Percentiles rank a stretch among this genome's conserved stretches.
Evolutionary conservation across 73 alveolate genomes (phyloP).

Genomic region (Loxodes magnus): DNA sequence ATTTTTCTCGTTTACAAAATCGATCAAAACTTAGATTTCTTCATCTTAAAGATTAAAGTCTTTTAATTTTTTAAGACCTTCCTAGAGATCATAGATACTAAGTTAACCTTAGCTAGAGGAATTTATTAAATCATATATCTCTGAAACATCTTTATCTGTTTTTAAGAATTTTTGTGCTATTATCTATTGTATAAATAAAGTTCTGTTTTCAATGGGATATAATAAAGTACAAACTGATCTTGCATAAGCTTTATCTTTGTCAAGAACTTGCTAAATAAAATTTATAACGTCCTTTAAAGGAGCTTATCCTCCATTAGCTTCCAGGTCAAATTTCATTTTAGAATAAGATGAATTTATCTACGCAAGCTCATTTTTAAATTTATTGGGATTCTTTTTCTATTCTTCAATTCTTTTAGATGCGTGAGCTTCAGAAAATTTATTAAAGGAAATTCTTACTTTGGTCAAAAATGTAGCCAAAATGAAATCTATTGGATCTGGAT

Average conservation of each 20-base stretch:
- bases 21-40: neutral
- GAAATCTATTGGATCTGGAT: neutral
- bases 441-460: neutral
- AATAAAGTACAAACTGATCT: neutral
- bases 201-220: too few species aligned
- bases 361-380: neutral
- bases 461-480: constrained; percentile 2
- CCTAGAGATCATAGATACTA: too few species aligned
- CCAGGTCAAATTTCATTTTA: neutral
- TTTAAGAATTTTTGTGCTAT: neutral
- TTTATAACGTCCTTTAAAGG: neutral
- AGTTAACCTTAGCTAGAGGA: neutral
- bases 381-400: neutral
- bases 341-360: neutral
- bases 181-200: neutral
- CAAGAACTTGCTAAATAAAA: neutral
- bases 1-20: too few species aligned
- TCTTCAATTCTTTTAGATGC: neutral
- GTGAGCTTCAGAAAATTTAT: neutral
- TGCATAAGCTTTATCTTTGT: neutral
- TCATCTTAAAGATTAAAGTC: neutral
- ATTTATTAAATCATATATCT: neutral
- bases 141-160: neutral
- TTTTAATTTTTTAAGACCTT: neutral
- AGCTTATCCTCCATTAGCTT: neutral